These are phyloP conservation scores for Centrapalus pauciflorus DNA, from an alignment of 129 eudicot species.

Conservation along the genomic window DNA sequence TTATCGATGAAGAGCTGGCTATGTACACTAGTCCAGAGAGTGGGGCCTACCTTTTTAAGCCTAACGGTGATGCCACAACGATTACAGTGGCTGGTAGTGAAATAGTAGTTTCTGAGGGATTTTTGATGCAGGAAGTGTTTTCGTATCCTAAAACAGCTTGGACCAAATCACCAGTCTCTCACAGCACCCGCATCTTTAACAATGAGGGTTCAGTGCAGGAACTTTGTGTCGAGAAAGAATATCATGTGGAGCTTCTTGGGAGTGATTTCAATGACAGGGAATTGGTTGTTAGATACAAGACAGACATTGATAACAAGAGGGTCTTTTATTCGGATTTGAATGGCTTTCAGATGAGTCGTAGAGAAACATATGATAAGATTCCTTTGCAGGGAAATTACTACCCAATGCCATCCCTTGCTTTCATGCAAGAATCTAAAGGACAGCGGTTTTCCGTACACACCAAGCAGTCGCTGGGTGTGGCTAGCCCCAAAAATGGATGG, in stretches of 20 bases:
- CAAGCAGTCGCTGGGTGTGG: constrained; percentile 84
- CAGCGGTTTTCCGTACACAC: constrained; percentile 84
- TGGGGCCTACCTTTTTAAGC: constrained; percentile 93
- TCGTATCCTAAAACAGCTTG: constrained; percentile 76
- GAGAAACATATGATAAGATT: constrained; percentile 93
- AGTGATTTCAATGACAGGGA: constrained; percentile 70
- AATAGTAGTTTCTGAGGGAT: constrained; percentile 68
- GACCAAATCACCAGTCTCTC: constrained; percentile 66
- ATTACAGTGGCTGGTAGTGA: constrained; percentile 42
- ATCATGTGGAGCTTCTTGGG: constrained; percentile 92
- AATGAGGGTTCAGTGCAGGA: constrained; percentile 66
- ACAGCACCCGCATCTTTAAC: constrained; percentile 73
- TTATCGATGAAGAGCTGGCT: constrained; percentile 70
- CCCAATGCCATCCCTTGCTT: constrained; percentile 97
- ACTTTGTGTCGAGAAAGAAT: constrained; percentile 77
- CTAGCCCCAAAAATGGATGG: constrained; percentile 84
- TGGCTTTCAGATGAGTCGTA: constrained; percentile 95
- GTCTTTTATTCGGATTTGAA: constrained; percentile 84
- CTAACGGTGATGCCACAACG: constrained; percentile 69
- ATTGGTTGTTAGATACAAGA: constrained; percentile 78
- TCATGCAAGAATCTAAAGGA: constrained; percentile 73
- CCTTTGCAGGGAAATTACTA: constrained; percentile 95
- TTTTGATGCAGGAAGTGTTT: constrained; percentile 76
- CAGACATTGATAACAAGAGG: constrained; percentile 66
- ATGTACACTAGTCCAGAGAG: constrained; percentile 88